Percentiles rank a stretch among this genome's conserved stretches.
phyloP scores from a whole-genome alignment of 129 eudicot species.

The Oenanthe sinensis region DNA sequence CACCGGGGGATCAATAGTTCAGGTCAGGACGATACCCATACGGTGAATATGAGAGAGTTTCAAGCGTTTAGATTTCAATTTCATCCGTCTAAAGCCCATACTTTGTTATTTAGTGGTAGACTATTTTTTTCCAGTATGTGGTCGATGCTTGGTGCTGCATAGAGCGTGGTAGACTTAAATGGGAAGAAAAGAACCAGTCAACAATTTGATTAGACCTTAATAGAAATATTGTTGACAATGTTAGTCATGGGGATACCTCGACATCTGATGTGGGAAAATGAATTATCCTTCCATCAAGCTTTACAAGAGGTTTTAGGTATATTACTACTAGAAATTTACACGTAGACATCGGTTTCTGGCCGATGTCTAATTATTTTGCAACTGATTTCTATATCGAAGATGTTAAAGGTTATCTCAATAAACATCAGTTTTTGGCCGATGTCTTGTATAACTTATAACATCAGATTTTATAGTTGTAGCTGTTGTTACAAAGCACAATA shows the following conservation, averaged over 20 bases:
- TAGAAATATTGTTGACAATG: background rate
- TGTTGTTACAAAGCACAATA: no score
- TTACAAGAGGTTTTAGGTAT: no score
- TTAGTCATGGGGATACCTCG: background rate
- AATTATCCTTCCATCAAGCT: no score
- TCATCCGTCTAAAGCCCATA: background rate
- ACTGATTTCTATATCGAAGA: no score
- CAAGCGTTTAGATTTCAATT: conserved; percentile 12
- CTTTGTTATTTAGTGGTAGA: background rate
- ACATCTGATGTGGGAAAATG: no score
- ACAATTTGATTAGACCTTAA: background rate
- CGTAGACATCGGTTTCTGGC: no score
- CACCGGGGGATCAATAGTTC: background rate
- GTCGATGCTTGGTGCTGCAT: conserved; percentile 13
- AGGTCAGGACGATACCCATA: background rate
- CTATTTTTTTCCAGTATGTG: conserved; percentile 9
- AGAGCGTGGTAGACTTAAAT: background rate
- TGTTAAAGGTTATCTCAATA: no score
- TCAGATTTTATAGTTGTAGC: no score
- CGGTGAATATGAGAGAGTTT: conserved; percentile 10
- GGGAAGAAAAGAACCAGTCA: background rate
- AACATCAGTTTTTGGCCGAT: no score
- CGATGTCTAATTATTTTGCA: no score
- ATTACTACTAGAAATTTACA: no score
- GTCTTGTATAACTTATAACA: no score